A percentile compares a stretch with the other conserved stretches of the same genome.
Conservation (phyloP, 352 stramenopile genomes). For the Peronosclerospora sorghi region DNA sequence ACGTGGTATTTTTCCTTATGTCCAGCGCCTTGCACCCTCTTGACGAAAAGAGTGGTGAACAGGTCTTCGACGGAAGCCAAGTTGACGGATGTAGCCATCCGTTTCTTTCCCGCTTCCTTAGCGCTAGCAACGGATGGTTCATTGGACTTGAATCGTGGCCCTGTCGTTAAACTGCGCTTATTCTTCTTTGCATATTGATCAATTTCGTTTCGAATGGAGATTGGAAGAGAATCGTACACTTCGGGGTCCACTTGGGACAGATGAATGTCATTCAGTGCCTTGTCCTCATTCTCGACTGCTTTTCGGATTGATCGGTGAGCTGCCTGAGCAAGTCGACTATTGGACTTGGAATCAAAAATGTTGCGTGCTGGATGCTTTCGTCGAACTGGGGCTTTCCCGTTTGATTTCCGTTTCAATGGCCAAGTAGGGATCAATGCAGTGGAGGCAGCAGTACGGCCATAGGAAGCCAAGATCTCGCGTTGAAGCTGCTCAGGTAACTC, state of each 20-base stretch:
- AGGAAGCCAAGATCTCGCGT: constrained; percentile 44
- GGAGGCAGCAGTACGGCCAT: constrained; percentile 5
- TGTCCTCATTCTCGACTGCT: constrained; percentile 1
- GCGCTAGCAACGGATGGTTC: background rate
- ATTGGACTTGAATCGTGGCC: constrained; percentile 2
- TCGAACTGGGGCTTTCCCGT: constrained; percentile 23
- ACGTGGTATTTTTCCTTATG: background rate
- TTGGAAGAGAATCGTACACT: constrained; percentile 62
- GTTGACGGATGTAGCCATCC: background rate
- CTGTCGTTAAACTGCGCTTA: constrained; percentile 11
- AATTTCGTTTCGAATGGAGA: constrained; percentile 59
- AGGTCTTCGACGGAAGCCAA: constrained; percentile 49
- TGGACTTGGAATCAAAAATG: constrained; percentile 24
- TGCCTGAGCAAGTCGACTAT: constrained; percentile 5
- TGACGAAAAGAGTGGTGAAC: constrained; percentile 23
- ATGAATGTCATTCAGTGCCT: constrained; percentile 51
- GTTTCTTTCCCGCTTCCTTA: constrained; percentile 4
- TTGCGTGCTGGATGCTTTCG: constrained; percentile 14
- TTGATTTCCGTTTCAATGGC: constrained; percentile 10
- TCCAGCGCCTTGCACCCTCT: constrained; percentile 6
- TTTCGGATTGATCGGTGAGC: background rate
- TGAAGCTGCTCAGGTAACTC: constrained; percentile 44
- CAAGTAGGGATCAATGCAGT: constrained; percentile 1
- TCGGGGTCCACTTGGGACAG: constrained; percentile 74
- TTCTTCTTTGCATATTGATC: constrained; percentile 47